These are phyloP conservation scores for Colletotrichum caudatum DNA, from an alignment of 2,329 filamentous ascomycete genomes.

Conservation along the genomic window DNA sequence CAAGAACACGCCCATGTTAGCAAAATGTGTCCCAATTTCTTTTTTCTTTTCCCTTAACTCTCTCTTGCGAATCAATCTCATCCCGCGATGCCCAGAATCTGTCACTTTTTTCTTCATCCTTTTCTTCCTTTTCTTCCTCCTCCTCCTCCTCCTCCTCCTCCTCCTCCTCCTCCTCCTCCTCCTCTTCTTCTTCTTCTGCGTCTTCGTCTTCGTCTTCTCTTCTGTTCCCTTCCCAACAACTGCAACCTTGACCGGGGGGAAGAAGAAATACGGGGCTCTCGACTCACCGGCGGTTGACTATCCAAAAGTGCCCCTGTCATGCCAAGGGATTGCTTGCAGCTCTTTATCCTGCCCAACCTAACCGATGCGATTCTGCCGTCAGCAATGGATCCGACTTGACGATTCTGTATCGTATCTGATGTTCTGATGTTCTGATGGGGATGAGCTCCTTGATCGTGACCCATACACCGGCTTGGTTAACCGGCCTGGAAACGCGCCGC, in stretches of 20 bases:
- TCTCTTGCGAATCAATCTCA: not conserved
- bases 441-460: constrained; percentile 14
- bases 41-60: constrained; percentile 4
- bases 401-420: constrained; percentile 4
- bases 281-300: constrained; percentile 39
- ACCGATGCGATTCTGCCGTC: constrained; percentile 41
- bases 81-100: too few relatives aligned
- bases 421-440: not conserved
- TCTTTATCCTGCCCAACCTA: constrained; percentile 43
- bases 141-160: too few relatives aligned
- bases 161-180: not conserved
- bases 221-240: not conserved
- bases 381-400: constrained; percentile 41
- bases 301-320: constrained; percentile 48
- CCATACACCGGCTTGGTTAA: constrained; percentile 7
- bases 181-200: too few relatives aligned
- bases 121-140: not conserved
- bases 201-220: not conserved
- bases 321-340: constrained; percentile 45
- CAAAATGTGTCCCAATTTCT: constrained; percentile 11
- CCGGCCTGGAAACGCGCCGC: constrained; percentile 17
- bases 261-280: not conserved
- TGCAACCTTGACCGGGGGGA: not conserved
- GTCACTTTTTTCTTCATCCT: too few relatives aligned
- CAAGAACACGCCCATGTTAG: constrained; percentile 25